Percentiles rank a stretch among this genome's conserved stretches.
These are phyloP conservation scores for Candida argentea DNA, from an alignment of 805 yeast genomes.

Conservation along the genomic window DNA sequence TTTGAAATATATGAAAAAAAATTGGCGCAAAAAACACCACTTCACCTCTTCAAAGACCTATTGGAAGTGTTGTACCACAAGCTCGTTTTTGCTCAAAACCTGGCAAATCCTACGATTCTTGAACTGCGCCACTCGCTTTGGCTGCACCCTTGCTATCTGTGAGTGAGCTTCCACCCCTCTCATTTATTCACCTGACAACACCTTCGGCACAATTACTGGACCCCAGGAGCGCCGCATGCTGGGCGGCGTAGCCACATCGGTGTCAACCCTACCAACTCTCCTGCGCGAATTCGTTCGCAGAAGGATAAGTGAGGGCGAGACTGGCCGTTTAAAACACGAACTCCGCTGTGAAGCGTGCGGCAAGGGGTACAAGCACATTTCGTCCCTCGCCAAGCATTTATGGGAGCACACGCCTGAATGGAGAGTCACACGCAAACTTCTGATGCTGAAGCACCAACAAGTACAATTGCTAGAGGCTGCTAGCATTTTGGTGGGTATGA, in stretches of 20 bases:
- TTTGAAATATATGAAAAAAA: too few species aligned
- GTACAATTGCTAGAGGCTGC: slow-evolving; percentile 77
- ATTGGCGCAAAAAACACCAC: too few species aligned
- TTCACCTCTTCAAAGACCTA: too few species aligned
- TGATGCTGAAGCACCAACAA: slow-evolving; percentile 82
- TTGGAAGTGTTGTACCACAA: too few species aligned
- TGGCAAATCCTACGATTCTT: too few species aligned
- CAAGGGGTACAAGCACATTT: slow-evolving; percentile 81
- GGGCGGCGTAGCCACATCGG: slow-evolving; percentile 1
- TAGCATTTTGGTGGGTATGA: slow-evolving; percentile 68
- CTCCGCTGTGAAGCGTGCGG: slow-evolving; percentile 87
- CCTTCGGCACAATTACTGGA: not conserved
- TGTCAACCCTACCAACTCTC: slow-evolving; percentile 32
- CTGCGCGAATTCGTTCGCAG: slow-evolving; percentile 69
- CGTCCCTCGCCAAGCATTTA: slow-evolving; percentile 77
- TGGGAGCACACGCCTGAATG: slow-evolving; percentile 96
- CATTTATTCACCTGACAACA: slow-evolving; percentile 3
- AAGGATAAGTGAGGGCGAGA: slow-evolving; percentile 77
- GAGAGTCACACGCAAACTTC: slow-evolving; percentile 73
- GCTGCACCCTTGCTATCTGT: not conserved
- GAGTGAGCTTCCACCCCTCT: slow-evolving; percentile 1
- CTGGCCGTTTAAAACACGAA: slow-evolving; percentile 76
- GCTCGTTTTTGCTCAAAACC: too few species aligned
- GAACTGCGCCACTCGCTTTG: too few species aligned
- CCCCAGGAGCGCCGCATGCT: slow-evolving; percentile 1